phyloP scores from a whole-genome alignment of 768 basidiomycete species.

The Gymnopilus dilepis region DNA sequence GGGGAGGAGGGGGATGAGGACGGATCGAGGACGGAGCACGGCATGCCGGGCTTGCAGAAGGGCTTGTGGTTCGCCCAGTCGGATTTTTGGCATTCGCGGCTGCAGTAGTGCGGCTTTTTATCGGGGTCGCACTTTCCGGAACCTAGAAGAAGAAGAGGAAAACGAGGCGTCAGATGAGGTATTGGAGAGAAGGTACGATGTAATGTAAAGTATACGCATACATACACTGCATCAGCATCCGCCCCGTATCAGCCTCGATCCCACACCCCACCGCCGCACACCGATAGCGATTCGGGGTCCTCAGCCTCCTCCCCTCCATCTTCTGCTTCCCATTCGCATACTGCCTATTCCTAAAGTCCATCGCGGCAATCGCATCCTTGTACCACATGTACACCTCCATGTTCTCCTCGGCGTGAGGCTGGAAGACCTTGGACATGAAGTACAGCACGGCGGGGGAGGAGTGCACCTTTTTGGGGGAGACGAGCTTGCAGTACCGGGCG shows the following conservation, averaged over 20 bases:
- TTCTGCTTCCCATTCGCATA: constrained; percentile 21
- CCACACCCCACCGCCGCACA: constrained; percentile 34
- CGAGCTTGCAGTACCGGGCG: not conserved
- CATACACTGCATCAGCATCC: constrained; percentile 31
- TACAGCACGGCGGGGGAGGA: constrained; percentile 23
- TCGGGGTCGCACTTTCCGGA: constrained; percentile 28
- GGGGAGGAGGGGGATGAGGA: not conserved
- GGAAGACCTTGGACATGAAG: constrained; percentile 25
- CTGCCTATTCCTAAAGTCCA: constrained; percentile 25
- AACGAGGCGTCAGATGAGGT: not conserved
- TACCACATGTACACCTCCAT: constrained; percentile 26
- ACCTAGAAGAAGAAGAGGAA: not conserved
- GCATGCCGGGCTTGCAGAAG: constrained; percentile 36
- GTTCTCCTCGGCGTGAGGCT: constrained; percentile 12
- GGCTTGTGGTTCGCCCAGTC: constrained; percentile 44
- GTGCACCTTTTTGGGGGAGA: not conserved
- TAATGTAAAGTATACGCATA: not conserved
- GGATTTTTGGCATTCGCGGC: constrained; percentile 33
- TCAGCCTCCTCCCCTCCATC: constrained; percentile 30
- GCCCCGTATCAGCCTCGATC: constrained; percentile 33
- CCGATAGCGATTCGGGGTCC: constrained; percentile 32
- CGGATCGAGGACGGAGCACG: constrained; percentile 34
- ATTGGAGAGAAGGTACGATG: not conserved
- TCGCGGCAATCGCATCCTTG: constrained; percentile 26
- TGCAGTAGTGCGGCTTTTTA: constrained; percentile 39